Evolutionary conservation across 768 basidiomycete genomes (phyloP).

Genomic region (Panaeolus papilionaceus): DNA sequence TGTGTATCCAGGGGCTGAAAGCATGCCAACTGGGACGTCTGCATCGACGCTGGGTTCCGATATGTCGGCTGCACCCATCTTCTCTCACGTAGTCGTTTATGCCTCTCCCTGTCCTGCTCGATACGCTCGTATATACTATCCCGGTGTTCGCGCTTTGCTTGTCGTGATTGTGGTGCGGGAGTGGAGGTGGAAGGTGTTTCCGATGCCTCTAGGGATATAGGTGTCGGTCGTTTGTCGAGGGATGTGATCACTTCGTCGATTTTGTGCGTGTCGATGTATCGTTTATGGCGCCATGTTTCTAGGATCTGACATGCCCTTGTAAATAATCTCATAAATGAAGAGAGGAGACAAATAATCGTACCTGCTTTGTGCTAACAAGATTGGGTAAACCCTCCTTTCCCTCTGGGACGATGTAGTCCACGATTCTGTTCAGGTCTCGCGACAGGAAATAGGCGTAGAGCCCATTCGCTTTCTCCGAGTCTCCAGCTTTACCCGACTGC

Average conservation of each 20-base stretch:
- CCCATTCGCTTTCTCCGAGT: constrained; percentile 44
- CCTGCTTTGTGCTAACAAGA: constrained; percentile 87
- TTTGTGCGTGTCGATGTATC: constrained; percentile 79
- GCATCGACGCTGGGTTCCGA: constrained; percentile 29
- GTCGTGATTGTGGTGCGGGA: constrained; percentile 30
- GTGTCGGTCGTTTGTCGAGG: constrained; percentile 52
- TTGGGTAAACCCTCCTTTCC: constrained; percentile 90
- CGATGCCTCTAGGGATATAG: constrained; percentile 24
- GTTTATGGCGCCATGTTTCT: constrained; percentile 89
- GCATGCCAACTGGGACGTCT: constrained; percentile 30
- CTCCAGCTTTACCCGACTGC: neutral
- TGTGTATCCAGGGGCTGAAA: no score
- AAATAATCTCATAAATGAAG: neutral
- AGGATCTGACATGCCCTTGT: constrained; percentile 64
- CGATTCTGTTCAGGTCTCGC: constrained; percentile 79
- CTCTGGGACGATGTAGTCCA: constrained; percentile 84
- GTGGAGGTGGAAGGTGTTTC: constrained; percentile 18
- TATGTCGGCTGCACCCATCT: constrained; percentile 85
- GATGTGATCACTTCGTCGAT: constrained; percentile 72
- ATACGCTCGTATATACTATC: constrained; percentile 85
- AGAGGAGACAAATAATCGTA: constrained; percentile 39
- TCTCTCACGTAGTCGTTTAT: constrained; percentile 89
- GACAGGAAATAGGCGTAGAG: constrained; percentile 82
- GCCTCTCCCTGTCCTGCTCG: constrained; percentile 91
- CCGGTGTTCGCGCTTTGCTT: constrained; percentile 51